Conservation (phyloP, 257 asterid species). For the Jacaranda copaia region DNA sequence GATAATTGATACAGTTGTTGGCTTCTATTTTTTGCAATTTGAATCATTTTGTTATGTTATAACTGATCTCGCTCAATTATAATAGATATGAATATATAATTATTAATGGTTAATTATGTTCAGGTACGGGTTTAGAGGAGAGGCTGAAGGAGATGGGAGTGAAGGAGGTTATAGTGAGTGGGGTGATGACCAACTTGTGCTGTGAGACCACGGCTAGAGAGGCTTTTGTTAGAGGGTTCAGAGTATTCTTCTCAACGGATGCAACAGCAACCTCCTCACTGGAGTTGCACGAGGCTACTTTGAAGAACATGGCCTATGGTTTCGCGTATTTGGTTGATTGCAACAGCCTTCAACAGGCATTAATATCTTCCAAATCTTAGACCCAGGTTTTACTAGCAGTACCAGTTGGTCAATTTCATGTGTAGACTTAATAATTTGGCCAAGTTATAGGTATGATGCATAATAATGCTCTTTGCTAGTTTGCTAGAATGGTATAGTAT, state of each 20-base stretch:
- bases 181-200: conserved; percentile 83
- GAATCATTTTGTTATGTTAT: too few species aligned
- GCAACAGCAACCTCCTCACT: conserved; percentile 70
- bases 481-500: not conserved
- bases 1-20: too few species aligned
- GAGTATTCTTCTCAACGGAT: conserved; percentile 78
- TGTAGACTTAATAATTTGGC: not conserved
- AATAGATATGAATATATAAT: too few species aligned
- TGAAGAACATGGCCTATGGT: conserved; percentile 82
- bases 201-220: conserved; percentile 88
- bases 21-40: too few species aligned
- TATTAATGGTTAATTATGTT: not conserved
- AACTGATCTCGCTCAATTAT: too few species aligned
- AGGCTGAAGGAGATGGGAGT: conserved; percentile 57
- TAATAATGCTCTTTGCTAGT: not conserved
- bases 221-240: conserved; percentile 71
- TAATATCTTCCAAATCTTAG: conserved; percentile 37
- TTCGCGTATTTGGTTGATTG: conserved; percentile 75
- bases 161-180: conserved; percentile 76
- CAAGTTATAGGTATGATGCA: not conserved
- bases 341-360: conserved; percentile 50
- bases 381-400: not conserved
- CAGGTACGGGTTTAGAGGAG: conserved; percentile 76
- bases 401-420: not conserved
- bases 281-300: conserved; percentile 74